Base-by-base conservation (phyloP, 257 asterid species). In the Asclepias syriaca region DNA sequence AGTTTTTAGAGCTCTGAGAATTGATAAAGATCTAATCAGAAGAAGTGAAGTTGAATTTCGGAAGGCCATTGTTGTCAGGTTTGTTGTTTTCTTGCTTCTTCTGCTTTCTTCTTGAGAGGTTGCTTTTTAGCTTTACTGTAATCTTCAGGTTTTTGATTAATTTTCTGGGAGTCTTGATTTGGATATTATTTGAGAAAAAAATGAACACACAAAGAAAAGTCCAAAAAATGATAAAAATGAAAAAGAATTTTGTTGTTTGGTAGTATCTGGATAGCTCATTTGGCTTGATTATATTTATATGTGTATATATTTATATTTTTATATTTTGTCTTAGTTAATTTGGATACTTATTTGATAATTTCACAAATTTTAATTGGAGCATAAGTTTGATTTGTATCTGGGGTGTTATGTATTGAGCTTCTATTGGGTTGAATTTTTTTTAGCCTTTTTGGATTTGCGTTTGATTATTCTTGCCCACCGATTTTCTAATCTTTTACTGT, bases 51-150 rank as follows among this genome's bases (percentile, higher is more conserved):
- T 80, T 84, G 55, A 71, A 78, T 80, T 80, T 76, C 16, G 57
- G 57, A 45, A n/a, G 79, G 54, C 27, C 70, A 66, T 66, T 65
- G 69, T 48, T 72, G 61, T 57, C 83, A 76, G 85, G 88, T 83
- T 76, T 77, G 85, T 69, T n/a, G 54, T 22, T 46, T 32, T 9
- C 12, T 27, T 37, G 1, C 18, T 3, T 72, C 15, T 13, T n/a
- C 54, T 56, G 29, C 59, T 45, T 66, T 66, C 46, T 24, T 60
- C 18, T 67, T 72, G 37, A 7, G 37, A 7, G 43, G 22, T 37
- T 43, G 48, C 48, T 43, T 43, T 43, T 43, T 43, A 43, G 24
- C 14, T 74, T 65, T 59, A 27, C 75, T 22, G 22, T 48, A 76
- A 4, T 70, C 34, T 34, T 72, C 72, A 40, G 32, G 34, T 13